Base-by-base conservation (phyloP, 2,329 filamentous ascomycete species). In the Fusarium camptoceras region DNA sequence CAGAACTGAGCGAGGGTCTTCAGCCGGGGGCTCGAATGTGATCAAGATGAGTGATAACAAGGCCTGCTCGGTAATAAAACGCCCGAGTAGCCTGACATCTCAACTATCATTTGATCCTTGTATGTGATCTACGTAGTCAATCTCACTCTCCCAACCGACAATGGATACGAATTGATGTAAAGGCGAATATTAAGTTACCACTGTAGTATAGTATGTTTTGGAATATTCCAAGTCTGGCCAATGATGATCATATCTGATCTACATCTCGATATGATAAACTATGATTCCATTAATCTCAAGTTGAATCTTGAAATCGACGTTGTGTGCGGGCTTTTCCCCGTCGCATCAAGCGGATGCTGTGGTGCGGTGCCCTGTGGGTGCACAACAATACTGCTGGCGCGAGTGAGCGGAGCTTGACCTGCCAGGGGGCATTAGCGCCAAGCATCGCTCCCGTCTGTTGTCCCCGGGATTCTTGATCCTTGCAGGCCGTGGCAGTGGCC, bases 371-470 rank as follows among this genome's bases (percentile, higher is more conserved):
- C 34, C 31, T 56, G 66, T 56, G 46, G 68, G 71, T 68, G 66
- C 59, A 70, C 51, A 71, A 62, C 39, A 54, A 42, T 22, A 63
- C 50, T 65, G 61, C 66, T 74, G 70, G 72, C 66, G 71, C 71
- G 58, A 73, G 65, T 68, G 58, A 72, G 71, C 68, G 68, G 71
- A 73, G 64, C 50, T 59, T 37, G 44, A 53, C 46, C 60, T 64
- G 58, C 66, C 66, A 71, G 71, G 70, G 71, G 62, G 57, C 42
- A 57, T 73, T 64, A 58, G 55, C 69, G 73, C 56, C 66, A 72
- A 72, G 56, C 70, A 73, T 74, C 68, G 70, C 63, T 74, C 72
- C 72, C 72, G 72, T 59, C 62, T 72, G 56, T 55, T 44, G 55
- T 37, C 67, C 70, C 68, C 55, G 37, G 68, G 56, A 60, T 72